phyloP scores from a whole-genome alignment of 176 grass and related monocot genomes.

The Aegilops sharonensis region DNA sequence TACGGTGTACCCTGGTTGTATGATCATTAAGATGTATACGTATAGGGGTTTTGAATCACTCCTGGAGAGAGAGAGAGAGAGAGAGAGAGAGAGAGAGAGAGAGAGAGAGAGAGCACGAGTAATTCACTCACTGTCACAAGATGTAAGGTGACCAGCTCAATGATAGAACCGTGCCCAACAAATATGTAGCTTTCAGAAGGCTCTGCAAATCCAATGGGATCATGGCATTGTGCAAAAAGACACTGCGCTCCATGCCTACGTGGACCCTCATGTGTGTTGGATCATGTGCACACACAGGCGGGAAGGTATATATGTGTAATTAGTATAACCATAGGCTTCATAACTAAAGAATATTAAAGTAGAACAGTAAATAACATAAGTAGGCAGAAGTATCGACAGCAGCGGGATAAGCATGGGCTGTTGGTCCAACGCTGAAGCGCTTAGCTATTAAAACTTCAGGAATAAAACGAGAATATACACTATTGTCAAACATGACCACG shows the following conservation, averaged over 20 bases:
- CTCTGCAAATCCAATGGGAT: conserved; percentile 69
- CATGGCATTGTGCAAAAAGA: conserved; percentile 67
- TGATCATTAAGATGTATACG: conserved; percentile 65
- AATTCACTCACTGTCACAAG: conserved; percentile 51
- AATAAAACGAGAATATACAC: background rate
- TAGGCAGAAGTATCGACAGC: background rate
- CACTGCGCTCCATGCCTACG: conserved; percentile 52
- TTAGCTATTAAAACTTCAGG: conserved; percentile 6
- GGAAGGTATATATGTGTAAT: conserved; percentile 7
- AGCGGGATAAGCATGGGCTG: conserved; percentile 2
- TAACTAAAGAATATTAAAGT: background rate
- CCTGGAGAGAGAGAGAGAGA: background rate
- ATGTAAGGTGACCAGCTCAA: conserved; percentile 56
- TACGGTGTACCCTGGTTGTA: conserved; percentile 36
- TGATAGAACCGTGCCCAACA: conserved; percentile 63
- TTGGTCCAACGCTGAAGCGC: background rate
- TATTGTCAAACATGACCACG: conserved; percentile 9
- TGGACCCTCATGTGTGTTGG: conserved; percentile 45
- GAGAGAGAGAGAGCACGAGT: background rate
- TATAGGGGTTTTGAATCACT: conserved; percentile 65
- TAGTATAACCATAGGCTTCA: conserved; percentile 20
- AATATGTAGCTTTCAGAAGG: conserved; percentile 75
- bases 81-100: too few species aligned
- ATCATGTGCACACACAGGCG: conserved; percentile 17
- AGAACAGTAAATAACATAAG: conserved; percentile 19